phyloP scores from a whole-genome alignment of 1,284 basidiomycete species.

The Cystobasidium sp. region DNA sequence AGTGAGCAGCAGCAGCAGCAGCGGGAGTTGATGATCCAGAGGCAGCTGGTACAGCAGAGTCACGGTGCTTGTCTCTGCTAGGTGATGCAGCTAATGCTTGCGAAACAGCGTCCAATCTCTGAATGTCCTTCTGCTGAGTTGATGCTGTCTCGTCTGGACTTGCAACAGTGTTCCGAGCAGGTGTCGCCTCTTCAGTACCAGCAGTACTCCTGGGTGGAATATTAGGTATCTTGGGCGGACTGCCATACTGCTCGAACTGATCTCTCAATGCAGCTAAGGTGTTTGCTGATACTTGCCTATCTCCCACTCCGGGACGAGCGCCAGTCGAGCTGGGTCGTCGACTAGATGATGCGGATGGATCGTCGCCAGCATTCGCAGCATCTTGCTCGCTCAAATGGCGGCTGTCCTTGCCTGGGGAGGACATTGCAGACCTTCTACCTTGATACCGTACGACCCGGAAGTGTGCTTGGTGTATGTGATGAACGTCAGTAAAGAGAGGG shows the following conservation, averaged over 20 bases:
- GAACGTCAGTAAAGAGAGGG: background rate
- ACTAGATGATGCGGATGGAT: conserved; percentile 13
- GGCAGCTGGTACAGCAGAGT: too few relatives aligned
- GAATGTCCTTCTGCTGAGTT: conserved; percentile 6
- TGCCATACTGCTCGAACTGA: conserved; percentile 34
- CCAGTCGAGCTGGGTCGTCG: background rate
- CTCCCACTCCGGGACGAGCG: conserved; percentile 3
- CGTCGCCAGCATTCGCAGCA: background rate
- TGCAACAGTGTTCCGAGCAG: conserved; percentile 3
- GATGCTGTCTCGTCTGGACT: conserved; percentile 1
- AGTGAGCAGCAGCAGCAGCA: background rate
- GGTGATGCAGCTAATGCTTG: conserved; percentile 28
- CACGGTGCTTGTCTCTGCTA: background rate
- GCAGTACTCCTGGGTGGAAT: conserved; percentile 28
- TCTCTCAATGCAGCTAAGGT: conserved; percentile 3
- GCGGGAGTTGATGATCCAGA: background rate
- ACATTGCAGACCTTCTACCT: conserved; percentile 7
- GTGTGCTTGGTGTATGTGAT: background rate
- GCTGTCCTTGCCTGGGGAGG: conserved; percentile 15
- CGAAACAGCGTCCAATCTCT: conserved; percentile 10
- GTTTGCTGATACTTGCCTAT: conserved; percentile 8
- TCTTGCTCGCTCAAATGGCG: conserved; percentile 27
- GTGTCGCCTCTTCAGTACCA: conserved; percentile 29
- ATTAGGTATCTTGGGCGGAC: conserved; percentile 35
- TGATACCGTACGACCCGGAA: background rate